Percentiles rank a stretch among this genome's conserved stretches.
phyloP scores from a whole-genome alignment of 2,329 filamentous ascomycete species.

The Acrodontium crateriforme region DNA sequence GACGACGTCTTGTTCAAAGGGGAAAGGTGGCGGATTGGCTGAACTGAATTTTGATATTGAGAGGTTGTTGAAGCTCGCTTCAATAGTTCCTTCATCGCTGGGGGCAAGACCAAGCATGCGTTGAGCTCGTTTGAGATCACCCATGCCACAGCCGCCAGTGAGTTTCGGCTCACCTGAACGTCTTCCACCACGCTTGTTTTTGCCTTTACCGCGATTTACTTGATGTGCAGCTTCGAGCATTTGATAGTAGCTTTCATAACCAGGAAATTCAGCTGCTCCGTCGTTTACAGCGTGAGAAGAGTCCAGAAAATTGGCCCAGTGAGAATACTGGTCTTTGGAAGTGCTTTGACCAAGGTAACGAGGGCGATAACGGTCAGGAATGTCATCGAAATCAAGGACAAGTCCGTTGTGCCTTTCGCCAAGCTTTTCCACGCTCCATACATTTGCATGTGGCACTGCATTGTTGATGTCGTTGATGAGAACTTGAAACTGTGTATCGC shows the following conservation, averaged over 20 bases:
- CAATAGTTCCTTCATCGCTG: constrained; percentile 7
- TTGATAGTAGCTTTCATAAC: constrained; percentile 16
- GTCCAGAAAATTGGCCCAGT: constrained; percentile 15
- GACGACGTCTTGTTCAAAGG: constrained; percentile 43
- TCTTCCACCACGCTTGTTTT: constrained; percentile 33
- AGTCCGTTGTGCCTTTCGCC: constrained; percentile 44
- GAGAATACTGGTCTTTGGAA: constrained; percentile 31
- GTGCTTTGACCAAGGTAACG: constrained; percentile 49
- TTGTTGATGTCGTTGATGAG: constrained; percentile 53
- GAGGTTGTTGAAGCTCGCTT: constrained; percentile 6
- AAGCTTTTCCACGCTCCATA: constrained; percentile 45
- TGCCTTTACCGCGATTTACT: constrained; percentile 36
- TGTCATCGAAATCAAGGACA: constrained; percentile 50
- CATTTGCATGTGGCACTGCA: constrained; percentile 34
- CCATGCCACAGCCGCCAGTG: constrained; percentile 38
- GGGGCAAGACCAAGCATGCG: constrained; percentile 57
- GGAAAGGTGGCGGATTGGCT: constrained; percentile 30
- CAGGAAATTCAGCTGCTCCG: background rate
- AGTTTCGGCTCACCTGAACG: constrained; percentile 30
- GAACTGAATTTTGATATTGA: constrained; percentile 28
- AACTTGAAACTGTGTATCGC: constrained; percentile 48
- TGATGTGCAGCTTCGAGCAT: constrained; percentile 36
- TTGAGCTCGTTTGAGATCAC: constrained; percentile 48
- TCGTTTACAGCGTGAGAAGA: no score
- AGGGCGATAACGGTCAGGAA: constrained; percentile 48